These are phyloP conservation scores for Psilocybe cyanescens DNA, from an alignment of 768 basidiomycete genomes.

Conservation along the genomic window DNA sequence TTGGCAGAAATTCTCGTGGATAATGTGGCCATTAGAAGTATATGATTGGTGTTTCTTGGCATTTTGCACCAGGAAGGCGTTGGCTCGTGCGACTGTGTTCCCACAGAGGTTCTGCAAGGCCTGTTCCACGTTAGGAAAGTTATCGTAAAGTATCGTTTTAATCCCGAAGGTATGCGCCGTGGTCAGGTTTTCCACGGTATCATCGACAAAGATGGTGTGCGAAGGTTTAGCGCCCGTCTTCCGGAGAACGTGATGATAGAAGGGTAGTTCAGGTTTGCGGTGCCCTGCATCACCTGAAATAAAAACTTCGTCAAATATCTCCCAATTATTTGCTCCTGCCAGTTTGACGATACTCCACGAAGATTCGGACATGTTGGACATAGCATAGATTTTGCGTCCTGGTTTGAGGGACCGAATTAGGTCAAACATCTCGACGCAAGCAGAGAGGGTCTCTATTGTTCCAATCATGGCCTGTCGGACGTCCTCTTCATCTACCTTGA, in stretches of 20 bases:
- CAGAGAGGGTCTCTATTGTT: constrained; percentile 35
- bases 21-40: neutral
- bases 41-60: neutral
- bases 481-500: constrained; percentile 27
- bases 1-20: neutral
- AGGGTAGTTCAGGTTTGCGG: constrained; percentile 45
- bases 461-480: constrained; percentile 36
- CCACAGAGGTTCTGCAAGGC: constrained; percentile 33
- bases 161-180: constrained; percentile 46
- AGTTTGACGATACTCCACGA: constrained; percentile 35
- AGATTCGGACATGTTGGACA: constrained; percentile 45
- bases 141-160: constrained; percentile 40
- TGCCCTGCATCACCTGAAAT: constrained; percentile 40
- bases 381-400: constrained; percentile 37
- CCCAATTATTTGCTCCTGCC: constrained; percentile 31
- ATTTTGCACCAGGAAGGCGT: neutral
- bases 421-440: constrained; percentile 30
- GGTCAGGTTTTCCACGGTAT: constrained; percentile 44
- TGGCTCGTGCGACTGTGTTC: constrained; percentile 35
- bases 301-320: constrained; percentile 38
- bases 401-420: constrained; percentile 39
- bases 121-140: constrained; percentile 29
- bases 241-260: constrained; percentile 40
- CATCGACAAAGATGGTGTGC: constrained; percentile 45
- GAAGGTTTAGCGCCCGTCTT: constrained; percentile 38